A percentile compares a stretch with the other conserved stretches of the same genome.
Evolutionary conservation across 148 eudicot species (phyloP).

Genomic region (Camellia lanceoleosa): DNA sequence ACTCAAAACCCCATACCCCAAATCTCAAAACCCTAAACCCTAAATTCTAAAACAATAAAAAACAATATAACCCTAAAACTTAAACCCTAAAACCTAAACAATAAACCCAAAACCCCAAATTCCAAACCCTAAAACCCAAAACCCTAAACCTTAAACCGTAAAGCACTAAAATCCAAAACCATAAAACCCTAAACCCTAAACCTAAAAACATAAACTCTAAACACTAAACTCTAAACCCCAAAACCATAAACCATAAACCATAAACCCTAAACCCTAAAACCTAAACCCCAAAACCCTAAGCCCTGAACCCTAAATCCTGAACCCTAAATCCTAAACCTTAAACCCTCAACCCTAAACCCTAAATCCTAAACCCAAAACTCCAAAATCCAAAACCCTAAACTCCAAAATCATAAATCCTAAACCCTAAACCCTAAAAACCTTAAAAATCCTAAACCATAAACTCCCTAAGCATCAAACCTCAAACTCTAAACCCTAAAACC

Average conservation of each 20-base stretch:
- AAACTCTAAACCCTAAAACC: background rate
- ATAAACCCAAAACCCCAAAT: too few species aligned
- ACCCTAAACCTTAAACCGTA: too few species aligned
- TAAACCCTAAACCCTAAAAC: background rate
- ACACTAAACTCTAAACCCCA: background rate
- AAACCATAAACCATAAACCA: background rate
- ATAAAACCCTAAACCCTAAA: background rate
- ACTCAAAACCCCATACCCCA: too few species aligned
- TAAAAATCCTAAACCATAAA: too few species aligned
- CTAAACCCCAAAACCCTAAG: background rate
- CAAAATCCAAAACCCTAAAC: background rate
- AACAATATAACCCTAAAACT: too few species aligned
- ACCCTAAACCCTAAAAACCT: too few species aligned
- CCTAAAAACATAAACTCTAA: background rate
- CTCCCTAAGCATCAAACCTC: too few species aligned
- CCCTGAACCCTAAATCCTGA: background rate
- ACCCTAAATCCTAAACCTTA: background rate
- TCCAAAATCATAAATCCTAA: too few species aligned
- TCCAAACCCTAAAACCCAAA: too few species aligned
- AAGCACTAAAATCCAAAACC: too few species aligned
- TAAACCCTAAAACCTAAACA: too few species aligned
- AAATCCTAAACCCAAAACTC: background rate
- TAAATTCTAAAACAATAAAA: too few species aligned
- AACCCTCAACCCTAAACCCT: background rate
- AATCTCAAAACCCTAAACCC: rapidly evolving